These are phyloP conservation scores for Epichloe festucae DNA, from an alignment of 2,329 filamentous ascomycete genomes.

Conservation along the genomic window DNA sequence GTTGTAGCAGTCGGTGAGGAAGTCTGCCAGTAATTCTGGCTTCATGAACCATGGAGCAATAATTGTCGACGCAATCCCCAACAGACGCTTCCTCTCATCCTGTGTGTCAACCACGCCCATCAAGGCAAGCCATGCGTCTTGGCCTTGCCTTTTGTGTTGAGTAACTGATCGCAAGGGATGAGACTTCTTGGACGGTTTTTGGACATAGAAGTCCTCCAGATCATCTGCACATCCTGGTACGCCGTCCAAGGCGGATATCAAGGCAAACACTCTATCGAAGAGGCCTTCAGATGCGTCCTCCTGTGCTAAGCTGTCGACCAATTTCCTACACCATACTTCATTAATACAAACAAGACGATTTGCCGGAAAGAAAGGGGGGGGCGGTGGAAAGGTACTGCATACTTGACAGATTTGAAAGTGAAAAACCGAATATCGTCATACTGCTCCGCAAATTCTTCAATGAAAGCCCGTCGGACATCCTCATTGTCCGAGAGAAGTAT, in stretches of 20 bases:
- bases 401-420: constrained; percentile 64
- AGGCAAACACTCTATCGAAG: constrained; percentile 44
- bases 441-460: constrained; percentile 63
- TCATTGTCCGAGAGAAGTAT: constrained; percentile 47
- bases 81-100: constrained; percentile 65
- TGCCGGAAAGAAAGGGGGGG: too few species aligned
- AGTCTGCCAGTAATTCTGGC: constrained; percentile 86
- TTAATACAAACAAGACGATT: background rate
- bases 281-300: constrained; percentile 16
- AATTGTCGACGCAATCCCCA: constrained; percentile 60
- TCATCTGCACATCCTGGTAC: constrained; percentile 56
- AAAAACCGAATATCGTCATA: constrained; percentile 79
- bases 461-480: constrained; percentile 56
- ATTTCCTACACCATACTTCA: constrained; percentile 11
- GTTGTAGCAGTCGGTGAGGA: constrained; percentile 88
- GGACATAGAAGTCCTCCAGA: constrained; percentile 55
- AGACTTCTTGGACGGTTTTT: constrained; percentile 51
- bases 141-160: constrained; percentile 65
- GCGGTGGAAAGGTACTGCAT: constrained; percentile 10
- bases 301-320: constrained; percentile 12
- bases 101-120: constrained; percentile 54
- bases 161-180: constrained; percentile 51
- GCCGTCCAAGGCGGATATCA: constrained; percentile 55
- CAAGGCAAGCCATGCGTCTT: constrained; percentile 75
- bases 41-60: constrained; percentile 85